phyloP scores from a whole-genome alignment of 176 grass and related monocot species.

The Ampelocalamus luodianensis region DNA sequence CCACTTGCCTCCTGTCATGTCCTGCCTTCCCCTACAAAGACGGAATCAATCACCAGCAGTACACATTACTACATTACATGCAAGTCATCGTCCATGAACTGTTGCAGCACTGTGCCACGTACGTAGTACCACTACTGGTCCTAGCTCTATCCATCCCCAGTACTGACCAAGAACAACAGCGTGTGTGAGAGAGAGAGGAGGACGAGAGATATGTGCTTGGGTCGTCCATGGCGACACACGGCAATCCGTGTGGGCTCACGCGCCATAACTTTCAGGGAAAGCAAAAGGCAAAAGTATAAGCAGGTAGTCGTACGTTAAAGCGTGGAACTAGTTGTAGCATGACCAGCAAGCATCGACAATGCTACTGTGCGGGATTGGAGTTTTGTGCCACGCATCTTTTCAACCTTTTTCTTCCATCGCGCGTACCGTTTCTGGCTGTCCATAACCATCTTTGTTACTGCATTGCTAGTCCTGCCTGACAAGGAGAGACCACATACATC shows the following conservation, averaged over 20 bases:
- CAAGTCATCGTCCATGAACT: not conserved
- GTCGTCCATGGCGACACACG: not conserved
- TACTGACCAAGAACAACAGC: not conserved
- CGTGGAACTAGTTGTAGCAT: not conserved
- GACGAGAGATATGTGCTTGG: not conserved
- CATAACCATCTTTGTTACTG: not conserved
- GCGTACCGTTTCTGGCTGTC: not conserved
- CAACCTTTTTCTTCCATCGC: not conserved
- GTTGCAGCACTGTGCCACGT: no score
- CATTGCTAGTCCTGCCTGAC: not conserved
- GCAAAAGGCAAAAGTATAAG: not conserved
- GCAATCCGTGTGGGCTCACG: constrained; percentile 14
- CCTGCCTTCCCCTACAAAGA: not conserved
- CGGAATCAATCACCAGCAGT: not conserved
- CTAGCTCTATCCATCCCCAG: not conserved
- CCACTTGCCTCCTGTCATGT: not conserved
- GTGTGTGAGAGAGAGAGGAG: not conserved
- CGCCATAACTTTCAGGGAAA: not conserved
- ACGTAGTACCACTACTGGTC: not conserved
- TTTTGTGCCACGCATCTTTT: not conserved
- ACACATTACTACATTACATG: not conserved
- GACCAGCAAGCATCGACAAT: no score
- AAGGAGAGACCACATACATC: not conserved
- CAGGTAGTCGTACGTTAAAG: not conserved
- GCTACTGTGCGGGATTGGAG: no score